A percentile compares a stretch with the other conserved stretches of the same genome.
These are phyloP conservation scores for Penicillium sp. DNA, from an alignment of 2,329 filamentous ascomycete species.

Conservation along the genomic window DNA sequence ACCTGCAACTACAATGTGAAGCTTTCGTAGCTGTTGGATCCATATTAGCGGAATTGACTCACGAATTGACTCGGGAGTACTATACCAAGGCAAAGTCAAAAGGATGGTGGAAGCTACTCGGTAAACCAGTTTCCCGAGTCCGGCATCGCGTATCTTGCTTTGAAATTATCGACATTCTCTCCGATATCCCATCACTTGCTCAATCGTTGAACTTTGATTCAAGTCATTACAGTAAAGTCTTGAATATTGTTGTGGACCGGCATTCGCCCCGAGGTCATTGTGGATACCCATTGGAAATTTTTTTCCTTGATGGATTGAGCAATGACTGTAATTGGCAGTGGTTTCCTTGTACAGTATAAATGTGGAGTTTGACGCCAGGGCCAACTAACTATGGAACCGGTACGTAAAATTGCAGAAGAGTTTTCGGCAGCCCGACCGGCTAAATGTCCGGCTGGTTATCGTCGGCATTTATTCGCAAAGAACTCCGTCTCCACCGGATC, in stretches of 20 bases:
- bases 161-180: neutral
- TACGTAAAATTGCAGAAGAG: neutral
- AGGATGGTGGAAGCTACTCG: neutral
- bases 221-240: neutral
- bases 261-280: neutral
- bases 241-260: neutral
- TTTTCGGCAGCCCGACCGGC: neutral
- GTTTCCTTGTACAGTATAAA: neutral
- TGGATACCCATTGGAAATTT: neutral
- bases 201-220: neutral
- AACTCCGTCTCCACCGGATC: neutral
- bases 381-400: neutral
- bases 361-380: neutral
- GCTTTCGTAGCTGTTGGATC: neutral
- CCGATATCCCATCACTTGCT: neutral
- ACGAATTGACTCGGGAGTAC: neutral
- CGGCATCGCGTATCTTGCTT: neutral
- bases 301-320: neutral
- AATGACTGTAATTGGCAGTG: neutral
- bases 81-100: neutral
- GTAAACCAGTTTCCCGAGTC: neutral
- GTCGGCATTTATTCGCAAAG: neutral
- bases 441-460: neutral
- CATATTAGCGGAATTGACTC: neutral
- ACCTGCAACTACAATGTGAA: slow-evolving; percentile 13